phyloP scores from a whole-genome alignment of 164 flowering plant species.

The Piper longum region DNA sequence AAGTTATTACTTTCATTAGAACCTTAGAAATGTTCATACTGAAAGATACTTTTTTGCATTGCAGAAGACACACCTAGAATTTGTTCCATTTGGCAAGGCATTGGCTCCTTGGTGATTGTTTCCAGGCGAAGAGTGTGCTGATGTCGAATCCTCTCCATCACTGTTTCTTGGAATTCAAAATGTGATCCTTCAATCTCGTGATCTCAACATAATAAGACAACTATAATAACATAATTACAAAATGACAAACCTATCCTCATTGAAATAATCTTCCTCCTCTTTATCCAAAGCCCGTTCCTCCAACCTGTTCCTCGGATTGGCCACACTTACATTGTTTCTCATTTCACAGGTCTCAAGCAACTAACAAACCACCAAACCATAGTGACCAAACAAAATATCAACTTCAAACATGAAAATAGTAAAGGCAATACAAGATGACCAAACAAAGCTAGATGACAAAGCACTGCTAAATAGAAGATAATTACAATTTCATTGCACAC shows the following conservation, averaged over 20 bases:
- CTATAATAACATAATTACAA: not conserved
- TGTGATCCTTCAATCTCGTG: too few species aligned
- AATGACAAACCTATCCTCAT: conserved; percentile 65
- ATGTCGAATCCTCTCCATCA: conserved; percentile 86
- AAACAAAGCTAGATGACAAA: too few species aligned
- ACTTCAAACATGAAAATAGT: not conserved
- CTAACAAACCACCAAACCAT: conserved; percentile 18
- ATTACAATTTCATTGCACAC: too few species aligned
- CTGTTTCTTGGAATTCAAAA: conserved; percentile 20
- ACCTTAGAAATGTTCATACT: too few species aligned
- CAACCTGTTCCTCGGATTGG: conserved; percentile 46
- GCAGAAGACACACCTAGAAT: conserved; percentile 11
- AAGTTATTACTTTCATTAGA: too few species aligned
- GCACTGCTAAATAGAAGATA: too few species aligned
- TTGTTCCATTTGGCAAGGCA: conserved; percentile 42
- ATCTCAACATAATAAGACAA: not conserved
- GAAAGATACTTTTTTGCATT: too few species aligned
- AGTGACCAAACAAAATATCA: not conserved
- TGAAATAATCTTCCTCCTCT: conserved; percentile 96
- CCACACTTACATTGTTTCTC: conserved; percentile 14
- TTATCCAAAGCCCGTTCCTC: conserved; percentile 92
- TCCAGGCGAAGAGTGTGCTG: conserved; percentile 31
- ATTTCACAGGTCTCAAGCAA: conserved; percentile 37
- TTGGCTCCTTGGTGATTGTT: conserved; percentile 27
- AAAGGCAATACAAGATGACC: not conserved